Base-by-base conservation (phyloP, 164 flowering plant genomes). In the Nelumbo lutea region DNA sequence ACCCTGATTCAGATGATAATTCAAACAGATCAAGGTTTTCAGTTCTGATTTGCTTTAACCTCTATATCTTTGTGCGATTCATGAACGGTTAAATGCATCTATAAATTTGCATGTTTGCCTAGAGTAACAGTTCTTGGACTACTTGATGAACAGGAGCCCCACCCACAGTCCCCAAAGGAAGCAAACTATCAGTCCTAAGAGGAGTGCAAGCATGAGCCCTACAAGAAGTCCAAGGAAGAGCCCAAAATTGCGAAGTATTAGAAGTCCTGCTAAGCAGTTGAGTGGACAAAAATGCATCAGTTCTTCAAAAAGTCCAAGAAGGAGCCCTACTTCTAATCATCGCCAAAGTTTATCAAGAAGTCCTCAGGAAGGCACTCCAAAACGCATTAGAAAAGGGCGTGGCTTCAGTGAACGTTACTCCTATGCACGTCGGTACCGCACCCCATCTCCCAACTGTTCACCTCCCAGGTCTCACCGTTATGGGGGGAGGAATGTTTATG, bases 311-410 rank as follows among this genome's bases (percentile, higher is more conserved):
- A 83, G 82, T 64, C 83, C 81, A 1, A 41, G 66, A 67, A 70
- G 59, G 53, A 76, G 77, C 75, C 81, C 84, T 74, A 59, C 74
- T 42, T 59, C 79, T 45, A 77, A 68, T 67, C 73, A 45, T 52
- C 81, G 67, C 5, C 77, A 65, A n/a, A 78, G 59, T 58, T 48
- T 69, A 48, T 76, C 88, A 63, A 75, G 84, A 73, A 88, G 89
- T 74, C 77, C 69, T 57, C 72, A 68, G 3, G 76, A 58, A 58
- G 72, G 90, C 39, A 66, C 66, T 45, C 79, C 86, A 41, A 87
- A 88, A 76, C 96, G 93, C 14, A 65, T 89, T 67, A 83, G 96
- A 66, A 89, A 84, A 79, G 97, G 97, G 10, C 96, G 97, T 75
- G 97, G 96, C 45, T 91, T 91, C 68, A 91, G 91, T 66, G 89